Evolutionary conservation across 768 basidiomycete genomes (phyloP), one percentile per base, ranked within the genome.

Genomic region (Cystofilobasidium macerans): DNA sequence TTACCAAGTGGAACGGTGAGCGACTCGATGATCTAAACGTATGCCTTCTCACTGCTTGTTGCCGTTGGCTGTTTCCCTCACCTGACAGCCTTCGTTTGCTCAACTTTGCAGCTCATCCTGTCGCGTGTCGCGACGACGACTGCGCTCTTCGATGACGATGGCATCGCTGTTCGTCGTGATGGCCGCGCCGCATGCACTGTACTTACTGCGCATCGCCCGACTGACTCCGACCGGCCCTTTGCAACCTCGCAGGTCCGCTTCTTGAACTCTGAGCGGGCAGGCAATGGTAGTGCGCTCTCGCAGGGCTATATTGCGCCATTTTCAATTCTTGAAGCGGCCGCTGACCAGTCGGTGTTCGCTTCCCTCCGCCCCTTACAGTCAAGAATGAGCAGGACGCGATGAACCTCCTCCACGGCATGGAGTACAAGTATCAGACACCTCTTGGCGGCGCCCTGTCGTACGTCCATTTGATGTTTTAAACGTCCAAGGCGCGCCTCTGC

Each of bases 61-160:
- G 75, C 78, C 69, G 68, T 71, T 20, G 43, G 43, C 43, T n/a
- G n/a, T n/a, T n/a, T n/a, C n/a, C n/a, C n/a, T n/a, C n/a, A n/a
- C n/a, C n/a, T n/a, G n/a, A n/a, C n/a, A n/a, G n/a, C n/a, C n/a
- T n/a, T n/a, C n/a, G n/a, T n/a, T n/a, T n/a, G 6, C 45, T n/a
- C 45, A 13, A 2, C 22, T n/a, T n/a, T 13, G 45, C 45, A 78
- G 71, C 66, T 78, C 26, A 61, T 61, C 38, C 61, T 77, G 33
- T 75, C 74, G 42, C 69, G 76, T 60, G 77, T 78, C 30, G 77
- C 77, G 20, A 77, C 71, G 58, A 76, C 76, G n/a, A 72, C 75
- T 30, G 73, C 73, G 1, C 70, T 78, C 43, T 77, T 78, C 69
- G 77, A 77, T 71, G 71, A 75, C 22, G 78, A 79, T 61, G 60